These are phyloP conservation scores for Fagus sylvatica DNA, from an alignment of 306 rosid species.

Conservation along the genomic window DNA sequence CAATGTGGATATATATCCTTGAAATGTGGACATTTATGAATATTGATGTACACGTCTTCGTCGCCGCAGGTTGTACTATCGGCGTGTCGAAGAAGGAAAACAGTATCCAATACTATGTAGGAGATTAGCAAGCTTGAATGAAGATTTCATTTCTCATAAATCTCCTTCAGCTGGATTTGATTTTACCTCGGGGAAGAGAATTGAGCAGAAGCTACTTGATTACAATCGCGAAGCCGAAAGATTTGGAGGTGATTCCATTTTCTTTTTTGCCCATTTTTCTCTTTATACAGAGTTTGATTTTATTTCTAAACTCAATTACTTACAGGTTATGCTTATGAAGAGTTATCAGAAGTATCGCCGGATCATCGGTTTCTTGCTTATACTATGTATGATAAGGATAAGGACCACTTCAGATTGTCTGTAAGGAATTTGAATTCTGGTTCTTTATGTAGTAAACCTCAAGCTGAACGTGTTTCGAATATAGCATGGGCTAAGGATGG, in stretches of 20 bases:
- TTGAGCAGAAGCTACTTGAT: slow-evolving; percentile 90
- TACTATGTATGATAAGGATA: slow-evolving; percentile 91
- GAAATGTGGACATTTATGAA: too few relatives aligned
- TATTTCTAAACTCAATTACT: too few relatives aligned
- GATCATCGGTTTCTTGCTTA: slow-evolving; percentile 88
- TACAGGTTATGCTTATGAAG: slow-evolving; percentile 92
- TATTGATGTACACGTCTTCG: background rate
- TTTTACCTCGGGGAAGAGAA: slow-evolving; percentile 77
- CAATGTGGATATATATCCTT: too few relatives aligned
- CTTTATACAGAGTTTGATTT: too few relatives aligned
- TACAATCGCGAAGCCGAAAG: slow-evolving; percentile 84
- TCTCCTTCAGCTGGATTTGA: slow-evolving; percentile 88
- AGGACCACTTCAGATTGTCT: slow-evolving; percentile 68
- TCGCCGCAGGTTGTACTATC: slow-evolving; percentile 71
- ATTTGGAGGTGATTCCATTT: slow-evolving; percentile 63
- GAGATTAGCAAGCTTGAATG: slow-evolving; percentile 76
- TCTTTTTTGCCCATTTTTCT: background rate
- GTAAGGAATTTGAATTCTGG: slow-evolving; percentile 94
- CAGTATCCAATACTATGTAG: slow-evolving; percentile 76
- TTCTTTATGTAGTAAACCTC: slow-evolving; percentile 86
- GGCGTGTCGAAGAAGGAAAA: slow-evolving; percentile 90
- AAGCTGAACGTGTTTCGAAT: slow-evolving; percentile 72
- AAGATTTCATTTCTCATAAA: slow-evolving; percentile 70
- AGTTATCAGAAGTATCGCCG: slow-evolving; percentile 79
- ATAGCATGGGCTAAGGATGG: slow-evolving; percentile 93